A percentile compares a stretch with the other conserved stretches of the same genome.
phyloP scores from a whole-genome alignment of 2,329 filamentous ascomycete species.

The Colletotrichum sansevieriae region DNA sequence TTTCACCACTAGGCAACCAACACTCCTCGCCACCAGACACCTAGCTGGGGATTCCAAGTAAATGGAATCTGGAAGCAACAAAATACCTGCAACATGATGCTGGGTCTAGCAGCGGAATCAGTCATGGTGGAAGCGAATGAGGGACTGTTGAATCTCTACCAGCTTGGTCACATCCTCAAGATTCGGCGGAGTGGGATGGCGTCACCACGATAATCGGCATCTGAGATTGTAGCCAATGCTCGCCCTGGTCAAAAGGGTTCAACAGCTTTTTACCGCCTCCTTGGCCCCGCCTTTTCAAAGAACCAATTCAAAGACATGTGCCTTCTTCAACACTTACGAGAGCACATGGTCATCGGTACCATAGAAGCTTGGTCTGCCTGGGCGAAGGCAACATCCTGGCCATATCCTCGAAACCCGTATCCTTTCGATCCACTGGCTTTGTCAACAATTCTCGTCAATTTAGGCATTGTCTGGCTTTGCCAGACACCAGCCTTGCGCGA shows the following conservation, averaged over 20 bases:
- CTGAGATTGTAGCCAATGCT: neutral
- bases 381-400: too few species aligned
- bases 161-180: neutral
- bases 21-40: too few species aligned
- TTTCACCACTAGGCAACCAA: too few species aligned
- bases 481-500: neutral
- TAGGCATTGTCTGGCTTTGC: neutral
- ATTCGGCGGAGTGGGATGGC: too few species aligned
- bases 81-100: too few species aligned
- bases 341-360: too few species aligned
- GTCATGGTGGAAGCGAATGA: too few species aligned
- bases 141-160: too few species aligned
- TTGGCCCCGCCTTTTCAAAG: neutral
- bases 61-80: too few species aligned
- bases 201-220: neutral
- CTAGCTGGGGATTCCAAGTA: too few species aligned
- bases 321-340: neutral
- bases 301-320: neutral
- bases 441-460: neutral
- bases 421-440: neutral
- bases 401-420: neutral
- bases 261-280: neutral
- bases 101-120: too few species aligned
- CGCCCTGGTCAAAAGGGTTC: slow-evolving; percentile 8
- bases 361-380: too few species aligned